Base-by-base conservation (phyloP, 352 stramenopile species). In the Phytopythium helicoides region DNA sequence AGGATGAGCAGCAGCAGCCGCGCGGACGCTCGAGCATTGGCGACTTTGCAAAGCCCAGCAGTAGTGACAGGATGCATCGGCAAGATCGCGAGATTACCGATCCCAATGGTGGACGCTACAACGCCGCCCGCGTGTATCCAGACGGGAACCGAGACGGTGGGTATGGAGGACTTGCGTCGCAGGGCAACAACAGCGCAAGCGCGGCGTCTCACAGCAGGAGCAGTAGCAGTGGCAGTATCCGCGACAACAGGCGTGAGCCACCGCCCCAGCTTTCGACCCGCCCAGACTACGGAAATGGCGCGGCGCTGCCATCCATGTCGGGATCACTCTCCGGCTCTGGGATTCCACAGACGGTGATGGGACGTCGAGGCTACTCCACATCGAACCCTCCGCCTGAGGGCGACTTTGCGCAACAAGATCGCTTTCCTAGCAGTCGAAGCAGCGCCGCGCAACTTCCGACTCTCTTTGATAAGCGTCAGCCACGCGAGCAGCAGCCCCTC, bases 1-100 rank as follows among this genome's bases (percentile, higher is more conserved):
- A 41, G 39, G 60, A 22, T 60, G 40, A 38, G 46, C 55, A 54
- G 52, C 58, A 2, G 46, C 57, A 41, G 10, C n/a, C 14, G 36
- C 45, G 45, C 18, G 45, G 26, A 19, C 26, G 45, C 28, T 1
- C 26, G 7, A 36, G n/a, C 9, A 28, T 18, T 6, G 14, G 18
- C 45, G 45, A 51, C 3, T 11, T 38, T 19, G 5, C 36, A 8
- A 12, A 12, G 18, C 28, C 11, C 9, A 11, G n/a, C 11, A n/a
- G 26, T 18, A 28, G 14, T 33, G 45, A 40, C 45, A 37, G 16
- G 14, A 48, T 25, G 42, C 42, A n/a, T n/a, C n/a, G 42, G 5
- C 14, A 35, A 9, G 42, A 48, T 8, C 42, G 42, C 9, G 41
- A 26, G 3, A 33, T 33, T 5, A 9, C 5, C 28, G 28, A 33